Base-by-base conservation (phyloP, 2,329 filamentous ascomycete genomes). In the Fusarium odoratissimum region DNA sequence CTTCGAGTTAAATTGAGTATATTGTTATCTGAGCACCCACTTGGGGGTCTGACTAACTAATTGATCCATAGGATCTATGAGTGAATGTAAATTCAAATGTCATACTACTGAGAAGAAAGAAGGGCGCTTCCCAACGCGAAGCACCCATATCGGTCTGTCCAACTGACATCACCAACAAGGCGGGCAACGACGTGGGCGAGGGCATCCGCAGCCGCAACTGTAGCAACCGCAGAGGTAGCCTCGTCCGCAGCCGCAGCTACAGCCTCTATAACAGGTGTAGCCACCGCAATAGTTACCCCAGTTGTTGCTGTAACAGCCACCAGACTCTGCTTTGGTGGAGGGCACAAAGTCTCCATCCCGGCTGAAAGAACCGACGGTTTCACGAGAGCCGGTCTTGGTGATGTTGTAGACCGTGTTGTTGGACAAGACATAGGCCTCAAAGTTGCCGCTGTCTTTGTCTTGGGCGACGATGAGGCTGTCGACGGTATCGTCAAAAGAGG, bases 101-200 rank as follows among this genome's bases (percentile, higher is more conserved):
- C 35, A 55, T 2, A 55, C 31, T 37, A 13, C 5, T 2, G 3
- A 35, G 10, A 12, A 16, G 12, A 52, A 17, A 4, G 4, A 52
- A 21, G 3, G 49, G 2, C 1, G 13, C 31, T 8, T 40, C 14
- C 25, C 4, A 8, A n/a, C 4, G 0, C 17, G 23, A 28, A n/a
- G 3, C 19, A 28, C 12, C 12, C 21, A 2, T 17, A 11, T n/a
- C 8, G 0, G 19, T 5, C 0, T 10, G 8, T 9, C 6, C 21
- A 21, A 10, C 19, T 5, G 12, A 8, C 8, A 42, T 55, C 6
- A 13, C 52, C 52, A 55, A 14, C 16, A 7, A 31, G 37, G 52
- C 4, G 0, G 37, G 52, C 37, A 55, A 31, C 21, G 35, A 13
- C 25, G 3, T 5, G 35, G 51, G 19, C 25, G 51, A 55, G 14